Base-by-base conservation (phyloP, 805 yeast genomes). In the Suhomyces kilbournensis region DNA sequence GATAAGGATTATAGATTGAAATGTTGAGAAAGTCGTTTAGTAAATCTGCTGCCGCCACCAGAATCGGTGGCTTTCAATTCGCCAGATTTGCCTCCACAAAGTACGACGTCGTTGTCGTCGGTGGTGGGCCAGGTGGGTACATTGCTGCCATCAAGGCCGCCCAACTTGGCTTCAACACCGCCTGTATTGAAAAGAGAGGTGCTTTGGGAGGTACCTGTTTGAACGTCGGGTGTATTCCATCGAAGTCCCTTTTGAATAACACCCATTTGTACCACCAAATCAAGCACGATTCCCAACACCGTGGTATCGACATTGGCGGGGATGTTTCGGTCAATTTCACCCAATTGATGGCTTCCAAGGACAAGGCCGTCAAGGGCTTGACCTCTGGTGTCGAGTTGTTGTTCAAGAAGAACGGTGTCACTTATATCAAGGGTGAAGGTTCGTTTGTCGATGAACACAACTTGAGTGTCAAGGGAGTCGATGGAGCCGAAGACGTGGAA, bases 61-160 rank as follows among this genome's bases (percentile, higher is more conserved):
- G 46, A 46, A 44, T 52, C 20, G 60, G 56, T 57, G 58, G 61
- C 44, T 57, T 62, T 53, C 74, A 72, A 56, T 73, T 74, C 56
- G 66, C 71, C 59, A 69, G 79, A 67, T 69, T 60, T 60, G 71
- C 69, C 54, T 74, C 78, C 28, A 68, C 78, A 55, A 72, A 75
- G 59, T 94, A 90, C 69, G 98, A 94, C 66, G 83, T 94, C 51
- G 96, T 93, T 51, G 90, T 94, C 63, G 88, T 94, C 67, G 99
- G 99, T 62, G 98, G 97, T 64, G 99, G 99, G 54, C 99, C 99
- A 61, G 99, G 98, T 73, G 99, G 99, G 57, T 94, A 94, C 72
- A 94, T 94, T 63, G 98, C 97, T 51, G 99, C 99, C 66, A 94
- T 94, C 72, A 93, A 90, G 74, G 97, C 97, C 55, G 99, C 99